A percentile compares a stretch with the other conserved stretches of the same genome.
phyloP scores from a whole-genome alignment of 2,329 filamentous ascomycete genomes.

The Chrysoporthe deuterocubensis region DNA sequence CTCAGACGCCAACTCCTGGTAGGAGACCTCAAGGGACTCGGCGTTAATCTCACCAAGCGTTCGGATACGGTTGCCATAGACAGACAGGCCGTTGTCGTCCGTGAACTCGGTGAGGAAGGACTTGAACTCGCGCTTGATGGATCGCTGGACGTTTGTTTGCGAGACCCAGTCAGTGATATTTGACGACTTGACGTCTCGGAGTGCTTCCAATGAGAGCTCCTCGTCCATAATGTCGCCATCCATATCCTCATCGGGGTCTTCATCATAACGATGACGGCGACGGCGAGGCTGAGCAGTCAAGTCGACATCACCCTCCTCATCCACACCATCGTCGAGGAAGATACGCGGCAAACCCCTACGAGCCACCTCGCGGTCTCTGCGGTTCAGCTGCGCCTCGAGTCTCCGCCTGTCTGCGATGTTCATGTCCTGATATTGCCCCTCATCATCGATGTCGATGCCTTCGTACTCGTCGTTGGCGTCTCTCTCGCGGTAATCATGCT shows the following conservation, averaged over 20 bases:
- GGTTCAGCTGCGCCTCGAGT: constrained; percentile 74
- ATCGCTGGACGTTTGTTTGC: constrained; percentile 85
- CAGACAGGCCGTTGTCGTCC: constrained; percentile 84
- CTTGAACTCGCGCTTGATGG: constrained; percentile 96
- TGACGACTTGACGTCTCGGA: constrained; percentile 90
- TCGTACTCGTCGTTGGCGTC: constrained; percentile 73
- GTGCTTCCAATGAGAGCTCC: constrained; percentile 87
- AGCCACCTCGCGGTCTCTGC: constrained; percentile 73
- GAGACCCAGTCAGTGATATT: constrained; percentile 96
- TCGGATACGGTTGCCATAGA: constrained; percentile 92
- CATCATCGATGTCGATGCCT: constrained; percentile 74
- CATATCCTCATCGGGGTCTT: constrained; percentile 91
- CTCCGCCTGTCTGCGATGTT: constrained; percentile 68
- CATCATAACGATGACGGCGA: constrained; percentile 88
- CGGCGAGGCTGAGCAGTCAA: constrained; percentile 84
- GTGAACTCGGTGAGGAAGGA: constrained; percentile 96
- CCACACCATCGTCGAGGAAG: constrained; percentile 74
- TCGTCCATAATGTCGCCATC: constrained; percentile 94
- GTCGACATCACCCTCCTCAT: constrained; percentile 83
- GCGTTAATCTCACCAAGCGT: constrained; percentile 97
- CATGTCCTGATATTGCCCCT: constrained; percentile 73
- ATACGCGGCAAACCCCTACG: constrained; percentile 61
- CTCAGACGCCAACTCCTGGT: constrained; percentile 84
- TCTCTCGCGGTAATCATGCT: constrained; percentile 70
- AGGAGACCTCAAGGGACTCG: constrained; percentile 94